A percentile compares a stretch with the other conserved stretches of the same genome.
phyloP scores from a whole-genome alignment of 306 rosid species.

The Dryas alaskensis region DNA sequence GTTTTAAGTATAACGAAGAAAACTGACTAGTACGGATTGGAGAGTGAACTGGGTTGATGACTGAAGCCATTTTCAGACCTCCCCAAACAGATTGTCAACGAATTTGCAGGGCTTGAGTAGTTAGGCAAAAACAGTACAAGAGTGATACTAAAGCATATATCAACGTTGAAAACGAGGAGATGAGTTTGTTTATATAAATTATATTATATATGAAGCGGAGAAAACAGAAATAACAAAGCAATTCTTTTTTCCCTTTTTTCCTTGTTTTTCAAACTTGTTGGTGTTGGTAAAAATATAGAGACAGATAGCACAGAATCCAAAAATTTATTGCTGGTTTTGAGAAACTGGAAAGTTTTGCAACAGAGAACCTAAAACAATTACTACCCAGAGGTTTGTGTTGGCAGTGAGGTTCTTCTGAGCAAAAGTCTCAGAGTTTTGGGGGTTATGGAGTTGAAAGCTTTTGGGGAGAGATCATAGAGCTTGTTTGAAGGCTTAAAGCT shows the following conservation, averaged over 20 bases:
- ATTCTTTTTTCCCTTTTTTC: neutral
- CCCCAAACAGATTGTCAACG: neutral
- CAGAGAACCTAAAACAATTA: neutral
- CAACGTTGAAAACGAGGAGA: slow-evolving; percentile 31
- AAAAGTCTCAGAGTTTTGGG: neutral
- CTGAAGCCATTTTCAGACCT: slow-evolving; percentile 43
- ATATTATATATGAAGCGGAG: slow-evolving; percentile 22
- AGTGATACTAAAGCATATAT: slow-evolving; percentile 9
- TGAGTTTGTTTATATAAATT: slow-evolving; percentile 4
- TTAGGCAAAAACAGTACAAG: neutral
- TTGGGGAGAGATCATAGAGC: neutral
- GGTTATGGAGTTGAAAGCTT: neutral
- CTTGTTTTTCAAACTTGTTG: neutral
- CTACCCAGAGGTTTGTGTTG: neutral
- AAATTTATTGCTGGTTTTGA: neutral
- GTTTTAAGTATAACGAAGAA: slow-evolving; percentile 31
- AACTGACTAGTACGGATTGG: slow-evolving; percentile 33
- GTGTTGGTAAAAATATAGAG: neutral
- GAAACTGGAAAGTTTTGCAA: slow-evolving; percentile 3
- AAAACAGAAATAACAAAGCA: slow-evolving; percentile 22
- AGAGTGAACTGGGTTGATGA: slow-evolving; percentile 38
- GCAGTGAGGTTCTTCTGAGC: too few species aligned
- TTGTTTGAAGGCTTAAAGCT: neutral
- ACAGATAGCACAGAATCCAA: slow-evolving; percentile 2
- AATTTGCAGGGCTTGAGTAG: slow-evolving; percentile 15